A percentile compares a stretch with the other conserved stretches of the same genome.
Evolutionary conservation across 345 rosid genomes (phyloP).

Genomic region (Cardamine chenopodiifolia): DNA sequence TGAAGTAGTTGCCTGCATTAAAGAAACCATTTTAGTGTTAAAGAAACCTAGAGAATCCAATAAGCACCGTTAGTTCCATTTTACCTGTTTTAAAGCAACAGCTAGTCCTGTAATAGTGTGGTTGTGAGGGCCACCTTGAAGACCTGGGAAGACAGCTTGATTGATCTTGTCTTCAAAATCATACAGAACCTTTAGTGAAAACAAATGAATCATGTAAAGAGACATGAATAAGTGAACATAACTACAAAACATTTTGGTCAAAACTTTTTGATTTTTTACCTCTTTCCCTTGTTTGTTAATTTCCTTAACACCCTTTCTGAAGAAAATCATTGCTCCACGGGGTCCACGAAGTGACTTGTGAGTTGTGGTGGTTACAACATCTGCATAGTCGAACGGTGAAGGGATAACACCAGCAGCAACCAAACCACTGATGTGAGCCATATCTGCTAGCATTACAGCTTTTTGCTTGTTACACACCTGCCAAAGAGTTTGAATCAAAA

Average conservation of each 20-base stretch:
- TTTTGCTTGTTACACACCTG: conserved; percentile 99
- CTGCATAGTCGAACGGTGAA: conserved; percentile 98
- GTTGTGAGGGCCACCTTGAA: conserved; percentile 99
- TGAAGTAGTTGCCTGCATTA: conserved; percentile 74
- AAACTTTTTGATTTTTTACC: conserved; percentile 40
- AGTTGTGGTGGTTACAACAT: conserved; percentile 96
- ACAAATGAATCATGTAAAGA: conserved; percentile 11
- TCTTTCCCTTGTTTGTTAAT: conserved; percentile 92
- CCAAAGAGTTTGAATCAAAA: conserved; percentile 19
- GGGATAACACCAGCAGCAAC: conserved; percentile 97
- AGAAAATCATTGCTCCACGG: conserved; percentile 99
- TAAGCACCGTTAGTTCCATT: not conserved
- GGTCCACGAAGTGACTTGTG: conserved; percentile 99
- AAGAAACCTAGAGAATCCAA: conserved; percentile 1
- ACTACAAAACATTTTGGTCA: not conserved
- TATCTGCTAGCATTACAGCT: conserved; percentile 89
- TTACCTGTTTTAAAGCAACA: conserved; percentile 91
- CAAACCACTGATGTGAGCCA: conserved; percentile 98
- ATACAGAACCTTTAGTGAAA: conserved; percentile 65
- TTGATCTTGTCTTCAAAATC: conserved; percentile 96
- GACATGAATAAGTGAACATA: conserved; percentile 1
- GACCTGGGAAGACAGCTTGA: conserved; percentile 99
- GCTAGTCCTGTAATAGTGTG: conserved; percentile 98
- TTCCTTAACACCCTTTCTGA: conserved; percentile 90
- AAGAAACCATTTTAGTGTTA: conserved; percentile 3